Conservation (phyloP, 2,329 filamentous ascomycete genomes). For the Paracoccidioides brasiliensis region DNA sequence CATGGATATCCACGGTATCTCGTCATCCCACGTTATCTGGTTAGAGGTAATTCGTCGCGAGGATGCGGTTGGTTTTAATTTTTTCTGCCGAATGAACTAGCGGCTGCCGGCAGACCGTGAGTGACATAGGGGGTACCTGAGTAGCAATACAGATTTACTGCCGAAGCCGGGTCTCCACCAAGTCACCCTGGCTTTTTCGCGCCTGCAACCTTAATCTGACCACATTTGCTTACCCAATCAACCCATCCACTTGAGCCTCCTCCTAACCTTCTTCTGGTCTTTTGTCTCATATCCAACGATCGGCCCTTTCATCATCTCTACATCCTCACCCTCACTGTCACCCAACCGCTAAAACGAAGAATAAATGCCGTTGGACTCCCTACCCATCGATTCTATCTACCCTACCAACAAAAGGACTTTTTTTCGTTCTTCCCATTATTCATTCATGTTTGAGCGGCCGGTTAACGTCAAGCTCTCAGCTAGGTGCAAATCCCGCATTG, state of each 20-base stretch:
- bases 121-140: not conserved
- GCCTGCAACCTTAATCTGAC: constrained; percentile 3
- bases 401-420: not conserved
- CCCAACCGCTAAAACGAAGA: not conserved
- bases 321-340: constrained; percentile 1
- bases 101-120: not conserved
- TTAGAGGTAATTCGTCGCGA: too few relatives aligned
- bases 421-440: not conserved
- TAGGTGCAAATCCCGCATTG: not conserved
- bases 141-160: not conserved
- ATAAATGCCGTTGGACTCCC: not conserved
- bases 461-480: not conserved
- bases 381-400: not conserved
- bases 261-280: not conserved
- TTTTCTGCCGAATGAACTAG: not conserved
- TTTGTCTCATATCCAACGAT: not conserved
- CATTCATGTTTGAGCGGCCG: not conserved
- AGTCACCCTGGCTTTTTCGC: not conserved
- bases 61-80: too few relatives aligned
- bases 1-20: too few relatives aligned
- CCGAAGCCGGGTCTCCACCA: not conserved
- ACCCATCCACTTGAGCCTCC: not conserved
- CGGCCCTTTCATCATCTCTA: constrained; percentile 7
- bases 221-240: constrained; percentile 5
- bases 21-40: too few relatives aligned